Evolutionary conservation across 1,139 yeast genomes (phyloP).

Genomic region (Yamadazyma siamensis): DNA sequence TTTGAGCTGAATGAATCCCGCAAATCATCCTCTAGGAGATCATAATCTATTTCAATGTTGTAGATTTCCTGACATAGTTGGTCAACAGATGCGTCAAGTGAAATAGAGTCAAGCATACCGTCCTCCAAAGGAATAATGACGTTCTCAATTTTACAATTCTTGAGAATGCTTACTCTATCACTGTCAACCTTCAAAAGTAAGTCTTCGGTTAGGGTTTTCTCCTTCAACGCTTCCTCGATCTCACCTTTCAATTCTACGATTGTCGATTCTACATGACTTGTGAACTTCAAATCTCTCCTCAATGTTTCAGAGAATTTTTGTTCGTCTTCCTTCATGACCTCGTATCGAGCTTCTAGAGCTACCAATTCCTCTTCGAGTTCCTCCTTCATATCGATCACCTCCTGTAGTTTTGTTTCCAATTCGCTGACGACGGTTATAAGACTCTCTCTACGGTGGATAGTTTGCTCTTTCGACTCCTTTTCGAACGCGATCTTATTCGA

Average conservation of each 20-base stretch:
- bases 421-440: slow-evolving; percentile 30
- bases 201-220: slow-evolving; percentile 45
- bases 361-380: slow-evolving; percentile 38
- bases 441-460: slow-evolving; percentile 39
- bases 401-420: slow-evolving; percentile 30
- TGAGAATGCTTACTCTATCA: slow-evolving; percentile 59
- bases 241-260: slow-evolving; percentile 36
- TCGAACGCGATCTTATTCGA: slow-evolving; percentile 66
- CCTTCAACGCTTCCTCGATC: slow-evolving; percentile 25
- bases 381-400: slow-evolving; percentile 28
- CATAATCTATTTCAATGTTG: slow-evolving; percentile 55
- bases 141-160: slow-evolving; percentile 74
- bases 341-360: slow-evolving; percentile 47
- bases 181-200: slow-evolving; percentile 52
- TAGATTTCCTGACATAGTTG: slow-evolving; percentile 40
- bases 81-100: slow-evolving; percentile 43
- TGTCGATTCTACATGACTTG: slow-evolving; percentile 26
- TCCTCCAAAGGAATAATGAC: slow-evolving; percentile 60
- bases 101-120: slow-evolving; percentile 52
- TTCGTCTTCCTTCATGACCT: slow-evolving; percentile 39
- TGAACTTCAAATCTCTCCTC: slow-evolving; percentile 23
- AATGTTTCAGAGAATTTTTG: slow-evolving; percentile 20
- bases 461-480: slow-evolving; percentile 50
- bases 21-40: slow-evolving; percentile 43
- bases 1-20: slow-evolving; percentile 32